These are phyloP conservation scores for Didymellaceae sp. DNA, from an alignment of 2,329 filamentous ascomycete species.

Conservation along the genomic window DNA sequence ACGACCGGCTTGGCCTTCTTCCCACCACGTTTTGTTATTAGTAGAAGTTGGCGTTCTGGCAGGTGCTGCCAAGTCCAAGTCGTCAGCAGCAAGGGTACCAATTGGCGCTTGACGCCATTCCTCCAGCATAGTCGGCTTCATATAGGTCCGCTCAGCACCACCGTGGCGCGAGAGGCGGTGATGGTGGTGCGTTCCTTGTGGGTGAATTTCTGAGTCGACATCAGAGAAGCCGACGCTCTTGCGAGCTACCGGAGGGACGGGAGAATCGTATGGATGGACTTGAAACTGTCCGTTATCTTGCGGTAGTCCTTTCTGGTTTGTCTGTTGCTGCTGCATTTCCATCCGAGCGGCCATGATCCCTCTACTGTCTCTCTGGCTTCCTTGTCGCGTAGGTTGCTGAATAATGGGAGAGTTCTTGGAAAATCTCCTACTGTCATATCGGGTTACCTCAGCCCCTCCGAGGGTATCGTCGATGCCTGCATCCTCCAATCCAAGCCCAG, in stretches of 20 bases:
- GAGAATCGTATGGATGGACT: conserved; percentile 29
- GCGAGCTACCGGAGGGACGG: conserved; percentile 42
- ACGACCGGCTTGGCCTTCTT: conserved; percentile 59
- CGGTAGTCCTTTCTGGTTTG: conserved; percentile 42
- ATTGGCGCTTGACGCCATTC: conserved; percentile 55
- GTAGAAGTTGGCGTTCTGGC: conserved; percentile 31
- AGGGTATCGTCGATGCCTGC: conserved; percentile 40
- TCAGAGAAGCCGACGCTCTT: conserved; percentile 52
- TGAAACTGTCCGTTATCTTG: conserved; percentile 46
- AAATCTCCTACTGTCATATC: conserved; percentile 43
- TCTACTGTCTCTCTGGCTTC: conserved; percentile 39
- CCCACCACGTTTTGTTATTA: conserved; percentile 73
- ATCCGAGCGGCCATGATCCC: conserved; percentile 45
- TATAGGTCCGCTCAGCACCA: conserved; percentile 59
- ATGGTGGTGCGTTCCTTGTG: conserved; percentile 34
- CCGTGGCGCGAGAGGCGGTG: conserved; percentile 46
- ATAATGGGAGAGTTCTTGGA: conserved; percentile 30
- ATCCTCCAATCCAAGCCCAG: conserved; percentile 45
- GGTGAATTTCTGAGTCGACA: conserved; percentile 30
- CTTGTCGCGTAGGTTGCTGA: conserved; percentile 24
- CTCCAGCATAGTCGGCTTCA: conserved; percentile 66
- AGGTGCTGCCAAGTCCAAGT: conserved; percentile 51
- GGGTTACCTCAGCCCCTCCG: conserved; percentile 36
- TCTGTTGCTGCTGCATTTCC: conserved; percentile 49
- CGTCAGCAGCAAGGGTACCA: conserved; percentile 50